Conservation (phyloP, 1,284 basidiomycete genomes). For the Laetiporus sulphureus region DNA sequence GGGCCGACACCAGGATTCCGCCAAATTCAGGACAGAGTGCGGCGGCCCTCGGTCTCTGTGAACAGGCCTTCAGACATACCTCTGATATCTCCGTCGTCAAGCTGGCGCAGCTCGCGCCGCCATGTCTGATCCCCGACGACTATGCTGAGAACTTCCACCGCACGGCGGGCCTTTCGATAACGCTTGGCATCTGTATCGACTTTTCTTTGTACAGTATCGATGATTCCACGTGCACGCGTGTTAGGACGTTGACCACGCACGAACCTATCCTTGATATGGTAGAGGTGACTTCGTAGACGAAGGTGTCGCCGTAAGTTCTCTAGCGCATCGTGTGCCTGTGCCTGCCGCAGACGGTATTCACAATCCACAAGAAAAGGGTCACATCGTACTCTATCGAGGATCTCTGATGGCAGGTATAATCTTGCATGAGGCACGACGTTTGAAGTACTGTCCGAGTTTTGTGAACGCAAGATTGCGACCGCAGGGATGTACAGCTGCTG, state of each 20-base stretch:
- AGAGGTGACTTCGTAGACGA: constrained; percentile 4
- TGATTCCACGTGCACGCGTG: constrained; percentile 3
- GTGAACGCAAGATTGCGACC: background rate
- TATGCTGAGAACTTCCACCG: background rate
- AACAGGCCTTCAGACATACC: background rate
- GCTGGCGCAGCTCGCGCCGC: background rate
- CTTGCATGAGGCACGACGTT: background rate
- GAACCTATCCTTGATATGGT: constrained; percentile 6
- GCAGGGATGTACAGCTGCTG: constrained; percentile 9
- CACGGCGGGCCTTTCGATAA: constrained; percentile 1
- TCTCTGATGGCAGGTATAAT: background rate
- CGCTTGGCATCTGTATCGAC: constrained; percentile 1
- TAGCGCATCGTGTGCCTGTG: constrained; percentile 7
- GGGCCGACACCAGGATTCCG: background rate
- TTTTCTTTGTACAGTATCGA: constrained; percentile 1
- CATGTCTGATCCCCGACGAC: too few species aligned
- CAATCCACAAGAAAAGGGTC: background rate
- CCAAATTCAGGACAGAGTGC: constrained; percentile 6
- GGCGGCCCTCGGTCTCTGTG: background rate
- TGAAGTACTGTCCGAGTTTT: background rate
- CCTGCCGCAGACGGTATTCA: constrained; percentile 7
- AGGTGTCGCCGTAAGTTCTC: constrained; percentile 7
- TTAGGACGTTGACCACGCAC: constrained; percentile 6
- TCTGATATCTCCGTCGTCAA: background rate
- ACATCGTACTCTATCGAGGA: background rate